A percentile compares a stretch with the other conserved stretches of the same genome.
These are phyloP conservation scores for Lumnitzera racemosa DNA, from an alignment of 345 rosid species.

Conservation along the genomic window DNA sequence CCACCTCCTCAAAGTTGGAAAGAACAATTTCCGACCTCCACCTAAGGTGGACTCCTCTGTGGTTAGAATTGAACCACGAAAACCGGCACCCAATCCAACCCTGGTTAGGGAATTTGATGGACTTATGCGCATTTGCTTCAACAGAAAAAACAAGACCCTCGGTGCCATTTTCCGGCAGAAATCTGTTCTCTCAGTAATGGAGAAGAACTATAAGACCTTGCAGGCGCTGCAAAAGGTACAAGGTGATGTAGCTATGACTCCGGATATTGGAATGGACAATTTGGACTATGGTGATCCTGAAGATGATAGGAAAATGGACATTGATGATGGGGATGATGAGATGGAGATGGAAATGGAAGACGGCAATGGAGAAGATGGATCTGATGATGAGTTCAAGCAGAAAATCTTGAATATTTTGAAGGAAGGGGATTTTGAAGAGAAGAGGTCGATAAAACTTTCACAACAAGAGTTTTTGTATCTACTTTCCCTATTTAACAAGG, in stretches of 20 bases:
- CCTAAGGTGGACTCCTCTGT: constrained; percentile 96
- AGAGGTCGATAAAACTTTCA: constrained; percentile 39
- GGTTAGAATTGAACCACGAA: constrained; percentile 84
- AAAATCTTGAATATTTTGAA: constrained; percentile 57
- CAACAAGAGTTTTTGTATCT: constrained; percentile 79
- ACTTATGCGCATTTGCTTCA: constrained; percentile 72
- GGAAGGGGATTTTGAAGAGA: constrained; percentile 63
- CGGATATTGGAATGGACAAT: constrained; percentile 18
- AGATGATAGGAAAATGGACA: constrained; percentile 44
- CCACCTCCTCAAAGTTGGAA: constrained; percentile 90
- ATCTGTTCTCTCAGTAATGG: constrained; percentile 50
- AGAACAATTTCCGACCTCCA: constrained; percentile 90
- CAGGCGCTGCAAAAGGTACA: constrained; percentile 43
- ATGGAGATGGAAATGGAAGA: constrained; percentile 35
- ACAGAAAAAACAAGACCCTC: constrained; percentile 79
- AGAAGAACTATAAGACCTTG: constrained; percentile 79
- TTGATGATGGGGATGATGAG: constrained; percentile 38
- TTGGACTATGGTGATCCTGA: constrained; percentile 19
- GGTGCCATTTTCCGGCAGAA: constrained; percentile 77
- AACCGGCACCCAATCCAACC: constrained; percentile 55
- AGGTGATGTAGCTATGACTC: constrained; percentile 9
- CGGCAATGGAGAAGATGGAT: constrained; percentile 31
- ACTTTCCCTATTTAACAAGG: constrained; percentile 80
- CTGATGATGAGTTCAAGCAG: constrained; percentile 45
- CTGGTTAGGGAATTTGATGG: constrained; percentile 83